Conservation (phyloP, 768 basidiomycete genomes). For the Cystobasidium tubakii region DNA sequence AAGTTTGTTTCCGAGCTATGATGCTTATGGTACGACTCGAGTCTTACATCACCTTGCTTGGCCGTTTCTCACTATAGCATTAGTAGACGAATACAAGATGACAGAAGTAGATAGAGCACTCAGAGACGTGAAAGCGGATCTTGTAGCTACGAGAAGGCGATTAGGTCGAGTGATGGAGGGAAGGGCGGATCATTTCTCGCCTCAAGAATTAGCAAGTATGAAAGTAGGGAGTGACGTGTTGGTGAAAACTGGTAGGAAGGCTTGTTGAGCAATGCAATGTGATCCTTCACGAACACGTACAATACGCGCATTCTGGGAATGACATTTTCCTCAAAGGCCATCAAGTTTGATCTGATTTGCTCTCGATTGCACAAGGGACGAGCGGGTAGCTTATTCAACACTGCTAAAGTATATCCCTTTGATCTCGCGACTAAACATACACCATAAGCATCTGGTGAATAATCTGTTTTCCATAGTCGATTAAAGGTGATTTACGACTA, state of each 20-base stretch:
- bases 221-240: background rate
- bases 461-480: too few relatives aligned
- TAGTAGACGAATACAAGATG: background rate
- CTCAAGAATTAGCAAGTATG: background rate
- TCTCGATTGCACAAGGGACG: too few relatives aligned
- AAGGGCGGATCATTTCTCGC: background rate
- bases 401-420: too few relatives aligned
- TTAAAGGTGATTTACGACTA: too few relatives aligned
- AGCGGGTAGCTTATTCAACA: too few relatives aligned
- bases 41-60: background rate
- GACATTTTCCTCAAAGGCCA: too few relatives aligned
- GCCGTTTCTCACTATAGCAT: background rate
- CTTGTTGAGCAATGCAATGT: background rate
- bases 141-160: background rate
- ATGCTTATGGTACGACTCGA: background rate
- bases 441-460: too few relatives aligned
- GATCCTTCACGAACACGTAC: too few relatives aligned
- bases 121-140: slow-evolving; percentile 12
- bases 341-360: too few relatives aligned
- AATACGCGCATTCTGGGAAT: too few relatives aligned
- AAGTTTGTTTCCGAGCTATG: background rate
- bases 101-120: slow-evolving; percentile 14
- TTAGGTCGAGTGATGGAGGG: background rate
- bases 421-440: too few relatives aligned
- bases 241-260: background rate